Evolutionary conservation across 441 rosid genomes (phyloP).

Genomic region (Syzygium syzygioides): DNA sequence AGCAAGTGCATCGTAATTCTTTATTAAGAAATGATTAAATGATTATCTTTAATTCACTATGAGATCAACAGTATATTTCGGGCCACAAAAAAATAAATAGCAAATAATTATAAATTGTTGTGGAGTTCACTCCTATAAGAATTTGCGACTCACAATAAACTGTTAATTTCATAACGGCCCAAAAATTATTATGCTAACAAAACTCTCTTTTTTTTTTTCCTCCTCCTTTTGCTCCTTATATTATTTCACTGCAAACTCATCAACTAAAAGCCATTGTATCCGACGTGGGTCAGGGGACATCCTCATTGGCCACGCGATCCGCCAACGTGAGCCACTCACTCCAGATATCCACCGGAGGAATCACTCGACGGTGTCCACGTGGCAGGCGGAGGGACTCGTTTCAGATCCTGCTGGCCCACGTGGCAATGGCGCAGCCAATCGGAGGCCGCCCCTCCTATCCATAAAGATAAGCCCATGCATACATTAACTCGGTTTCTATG

Average conservation of each 20-base stretch:
- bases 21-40: not conserved
- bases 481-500: conserved; percentile 15
- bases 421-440: conserved; percentile 35
- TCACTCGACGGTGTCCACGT: not conserved
- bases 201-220: not conserved
- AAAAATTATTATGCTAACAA: no score
- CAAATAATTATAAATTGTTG: no score
- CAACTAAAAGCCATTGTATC: not conserved
- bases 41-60: no score
- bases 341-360: conserved; percentile 16
- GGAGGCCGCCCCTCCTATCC: conserved; percentile 36
- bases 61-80: no score
- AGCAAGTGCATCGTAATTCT: not conserved
- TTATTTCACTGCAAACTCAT: not conserved
- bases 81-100: no score
- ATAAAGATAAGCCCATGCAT: conserved; percentile 41
- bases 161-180: no score
- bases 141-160: no score
- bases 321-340: conserved; percentile 30
- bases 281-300: not conserved
- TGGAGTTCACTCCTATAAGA: no score
- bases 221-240: not conserved
- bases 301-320: not conserved
- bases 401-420: conserved; percentile 53
- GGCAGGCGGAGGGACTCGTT: conserved; percentile 10